Conservation (phyloP, 352 stramenopile genomes). For the Pythium coloratum region DNA sequence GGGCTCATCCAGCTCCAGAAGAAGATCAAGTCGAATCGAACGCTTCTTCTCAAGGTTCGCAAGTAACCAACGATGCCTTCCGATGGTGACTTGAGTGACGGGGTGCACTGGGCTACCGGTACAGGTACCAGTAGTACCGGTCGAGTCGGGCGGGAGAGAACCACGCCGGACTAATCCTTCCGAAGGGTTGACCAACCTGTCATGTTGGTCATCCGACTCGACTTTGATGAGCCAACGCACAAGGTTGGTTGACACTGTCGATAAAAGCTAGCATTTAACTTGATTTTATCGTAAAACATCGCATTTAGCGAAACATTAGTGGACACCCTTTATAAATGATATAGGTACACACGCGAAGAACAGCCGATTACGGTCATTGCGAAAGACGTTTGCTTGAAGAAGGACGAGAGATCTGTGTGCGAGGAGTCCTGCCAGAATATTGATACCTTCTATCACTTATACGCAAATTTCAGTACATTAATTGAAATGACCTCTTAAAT, state of each 20-base stretch:
- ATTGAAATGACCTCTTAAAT: too few species aligned
- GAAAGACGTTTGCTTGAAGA: background rate
- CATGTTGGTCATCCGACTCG: background rate
- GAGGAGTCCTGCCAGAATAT: too few species aligned
- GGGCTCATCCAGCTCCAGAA: slow-evolving; percentile 99
- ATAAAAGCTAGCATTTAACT: background rate
- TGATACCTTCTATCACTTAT: too few species aligned
- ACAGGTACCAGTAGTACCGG: too few species aligned
- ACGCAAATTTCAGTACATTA: too few species aligned
- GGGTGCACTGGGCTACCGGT: too few species aligned
- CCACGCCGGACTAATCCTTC: too few species aligned
- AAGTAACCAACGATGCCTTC: slow-evolving; percentile 81
- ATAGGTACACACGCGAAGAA: background rate
- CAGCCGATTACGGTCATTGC: background rate
- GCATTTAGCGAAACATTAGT: background rate
- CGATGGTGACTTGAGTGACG: too few species aligned
- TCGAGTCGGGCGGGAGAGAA: too few species aligned
- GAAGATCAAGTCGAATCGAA: slow-evolving; percentile 99
- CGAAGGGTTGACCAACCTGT: background rate
- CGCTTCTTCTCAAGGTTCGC: slow-evolving; percentile 92
- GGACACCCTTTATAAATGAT: background rate
- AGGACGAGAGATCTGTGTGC: background rate
- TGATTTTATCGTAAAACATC: background rate
- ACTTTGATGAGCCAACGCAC: background rate
- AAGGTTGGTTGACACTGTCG: background rate